Evolutionary conservation across 306 rosid species (phyloP).

Genomic region (Cyamopsis tetragonoloba): DNA sequence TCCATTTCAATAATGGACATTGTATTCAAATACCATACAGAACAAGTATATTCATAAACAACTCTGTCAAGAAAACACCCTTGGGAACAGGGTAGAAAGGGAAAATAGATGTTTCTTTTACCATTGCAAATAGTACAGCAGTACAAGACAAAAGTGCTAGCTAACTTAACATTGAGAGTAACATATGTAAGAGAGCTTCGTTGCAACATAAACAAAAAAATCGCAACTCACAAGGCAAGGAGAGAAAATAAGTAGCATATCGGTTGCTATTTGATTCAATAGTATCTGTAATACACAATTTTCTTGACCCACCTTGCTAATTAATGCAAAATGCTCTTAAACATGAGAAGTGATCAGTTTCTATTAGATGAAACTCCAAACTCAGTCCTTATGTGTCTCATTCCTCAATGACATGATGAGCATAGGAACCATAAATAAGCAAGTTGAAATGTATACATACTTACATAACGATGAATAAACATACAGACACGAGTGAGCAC

Average conservation of each 20-base stretch:
- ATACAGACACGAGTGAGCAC: background rate
- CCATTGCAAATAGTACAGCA: background rate
- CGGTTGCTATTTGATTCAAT: background rate
- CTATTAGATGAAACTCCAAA: conserved; percentile 41
- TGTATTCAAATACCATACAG: background rate
- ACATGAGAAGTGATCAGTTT: conserved; percentile 42
- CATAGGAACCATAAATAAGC: conserved; percentile 40
- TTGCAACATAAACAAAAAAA: background rate
- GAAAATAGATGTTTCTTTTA: no score
- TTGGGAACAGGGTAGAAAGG: background rate
- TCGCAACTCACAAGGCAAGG: background rate
- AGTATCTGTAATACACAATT: background rate
- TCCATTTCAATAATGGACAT: background rate
- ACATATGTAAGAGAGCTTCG: background rate
- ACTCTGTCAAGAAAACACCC: background rate
- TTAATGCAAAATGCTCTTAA: conserved; percentile 57
- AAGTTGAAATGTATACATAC: conserved; percentile 26
- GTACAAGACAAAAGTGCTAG: background rate
- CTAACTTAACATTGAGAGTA: no score
- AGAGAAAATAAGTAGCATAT: background rate
- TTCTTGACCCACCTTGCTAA: conserved; percentile 33
- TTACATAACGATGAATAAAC: background rate
- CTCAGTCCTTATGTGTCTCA: conserved; percentile 39
- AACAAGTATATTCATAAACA: background rate
- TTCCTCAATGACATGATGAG: conserved; percentile 38